Base-by-base conservation (phyloP, 1,284 basidiomycete genomes). In the Ganoderma leucocontextum region DNA sequence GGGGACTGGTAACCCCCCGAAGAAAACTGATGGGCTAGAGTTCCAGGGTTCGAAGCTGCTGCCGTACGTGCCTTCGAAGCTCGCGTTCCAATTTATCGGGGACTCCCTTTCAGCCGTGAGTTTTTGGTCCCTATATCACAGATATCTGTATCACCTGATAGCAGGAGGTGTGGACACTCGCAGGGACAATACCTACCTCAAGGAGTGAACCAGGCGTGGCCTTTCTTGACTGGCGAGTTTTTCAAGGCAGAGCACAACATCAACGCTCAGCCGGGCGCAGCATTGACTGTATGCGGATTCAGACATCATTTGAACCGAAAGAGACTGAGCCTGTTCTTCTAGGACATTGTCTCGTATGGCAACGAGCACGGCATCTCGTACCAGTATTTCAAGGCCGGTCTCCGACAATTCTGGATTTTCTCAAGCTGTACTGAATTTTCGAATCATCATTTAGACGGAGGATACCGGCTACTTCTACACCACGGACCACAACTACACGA, bases 191-290 rank as follows among this genome's bases (percentile, higher is more conserved):
- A 80, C 68, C 80, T 86, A 13, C 82, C 83, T 0, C 75, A 82
- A 70, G 87, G 87, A 17, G 85, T 89, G 17, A 80, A 87, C 71
- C 86, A 88, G 76, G 87, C 86, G 4, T 89, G 88, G 87, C 83
- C 86, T 1, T 87, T 87, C 79, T 74, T 88, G 22, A 82, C 83
- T 4, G 83, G 85, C 1, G 86, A 89, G 70, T 70, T 75, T 39
- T 87, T 86, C 79, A 86, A 85, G 70, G 86, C 86, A 1, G 87
- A 88, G 71, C 83, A 86, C 70, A 79, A 76, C 10, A 78, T 88
- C 39, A 82, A 81, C 47, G 86, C 87, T 10, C 87, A 88, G 70
- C 87, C 87, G 2, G 87, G 86, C 6, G 86, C 84, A 0, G 82
- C 86, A 22, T 76, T 89, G 12, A 82, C 80, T 15, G 86, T 87